These are phyloP conservation scores for Bipolaris bicolor DNA, from an alignment of 2,329 filamentous ascomycete genomes.

Conservation along the genomic window DNA sequence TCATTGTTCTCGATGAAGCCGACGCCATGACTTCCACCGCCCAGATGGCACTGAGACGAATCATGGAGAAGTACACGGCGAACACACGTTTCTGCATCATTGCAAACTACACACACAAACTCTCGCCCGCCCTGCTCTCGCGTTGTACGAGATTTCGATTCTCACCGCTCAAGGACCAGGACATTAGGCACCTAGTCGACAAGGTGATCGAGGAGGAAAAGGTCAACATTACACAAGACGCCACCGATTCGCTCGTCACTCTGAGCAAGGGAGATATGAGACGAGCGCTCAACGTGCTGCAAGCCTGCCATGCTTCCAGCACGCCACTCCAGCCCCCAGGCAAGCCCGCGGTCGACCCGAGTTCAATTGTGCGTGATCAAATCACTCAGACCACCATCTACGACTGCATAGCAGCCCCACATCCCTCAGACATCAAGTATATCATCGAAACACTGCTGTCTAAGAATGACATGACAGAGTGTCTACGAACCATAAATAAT, in stretches of 20 bases:
- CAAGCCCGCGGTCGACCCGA: slow-evolving; percentile 56
- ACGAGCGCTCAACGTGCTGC: slow-evolving; percentile 89
- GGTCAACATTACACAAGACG: slow-evolving; percentile 81
- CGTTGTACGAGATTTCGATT: slow-evolving; percentile 95
- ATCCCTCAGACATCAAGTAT: slow-evolving; percentile 82
- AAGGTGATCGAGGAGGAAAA: slow-evolving; percentile 86
- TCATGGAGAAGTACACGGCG: slow-evolving; percentile 99
- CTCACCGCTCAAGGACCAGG: slow-evolving; percentile 85
- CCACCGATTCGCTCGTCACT: slow-evolving; percentile 80
- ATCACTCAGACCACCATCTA: slow-evolving; percentile 94
- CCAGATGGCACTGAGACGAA: slow-evolving; percentile 93
- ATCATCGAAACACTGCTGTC: slow-evolving; percentile 84
- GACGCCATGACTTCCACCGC: slow-evolving; percentile 99
- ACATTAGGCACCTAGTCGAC: slow-evolving; percentile 85
- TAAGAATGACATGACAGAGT: slow-evolving; percentile 87
- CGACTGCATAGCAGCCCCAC: slow-evolving; percentile 94
- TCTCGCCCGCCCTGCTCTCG: slow-evolving; percentile 89
- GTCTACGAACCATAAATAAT: slow-evolving; percentile 84
- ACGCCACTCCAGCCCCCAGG: slow-evolving; percentile 60
- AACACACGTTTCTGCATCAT: slow-evolving; percentile 99
- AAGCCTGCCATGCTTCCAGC: slow-evolving; percentile 95
- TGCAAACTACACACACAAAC: slow-evolving; percentile 98
- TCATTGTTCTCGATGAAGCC: slow-evolving; percentile 98
- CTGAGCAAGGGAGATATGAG: slow-evolving; percentile 97
- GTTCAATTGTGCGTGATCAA: slow-evolving; percentile 74